Evolutionary conservation across 2,329 filamentous ascomycete species (phyloP).

Genomic region (Magnaporthiopsis rhizophila): DNA sequence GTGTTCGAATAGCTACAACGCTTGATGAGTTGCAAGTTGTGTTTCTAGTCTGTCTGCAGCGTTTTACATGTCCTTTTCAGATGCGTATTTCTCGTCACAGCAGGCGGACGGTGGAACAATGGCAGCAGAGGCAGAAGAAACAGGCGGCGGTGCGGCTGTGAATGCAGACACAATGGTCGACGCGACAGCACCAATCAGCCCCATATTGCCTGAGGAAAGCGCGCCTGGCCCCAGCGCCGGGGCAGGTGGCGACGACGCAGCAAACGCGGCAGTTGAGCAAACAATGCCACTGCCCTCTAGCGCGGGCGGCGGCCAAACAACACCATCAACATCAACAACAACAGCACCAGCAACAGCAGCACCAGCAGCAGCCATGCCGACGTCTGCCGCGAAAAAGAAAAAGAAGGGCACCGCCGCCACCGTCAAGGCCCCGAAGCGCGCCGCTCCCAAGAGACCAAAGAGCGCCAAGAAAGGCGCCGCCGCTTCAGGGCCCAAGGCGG

Average conservation of each 20-base stretch:
- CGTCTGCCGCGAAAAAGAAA: slow-evolving; percentile 6
- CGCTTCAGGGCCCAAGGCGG: slow-evolving; percentile 1
- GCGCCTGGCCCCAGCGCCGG: slow-evolving; percentile 9
- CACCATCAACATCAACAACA: slow-evolving; percentile 12
- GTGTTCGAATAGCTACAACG: too few species aligned
- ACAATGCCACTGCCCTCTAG: background rate
- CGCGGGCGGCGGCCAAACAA: background rate
- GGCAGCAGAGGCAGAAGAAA: background rate
- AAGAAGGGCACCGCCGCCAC: slow-evolving; percentile 11
- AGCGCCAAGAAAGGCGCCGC: slow-evolving; percentile 4
- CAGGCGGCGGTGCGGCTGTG: background rate
- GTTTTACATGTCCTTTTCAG: slow-evolving; percentile 7
- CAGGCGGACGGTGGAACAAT: background rate
- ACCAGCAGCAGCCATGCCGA: slow-evolving; percentile 2
- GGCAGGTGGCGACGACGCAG: background rate
- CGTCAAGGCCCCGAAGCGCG: slow-evolving; percentile 8
- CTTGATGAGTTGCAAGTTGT: background rate
- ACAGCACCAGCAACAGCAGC: background rate
- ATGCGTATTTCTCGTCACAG: slow-evolving; percentile 11
- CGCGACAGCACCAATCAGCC: background rate
- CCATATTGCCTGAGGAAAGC: background rate
- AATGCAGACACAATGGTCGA: background rate
- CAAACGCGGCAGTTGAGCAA: background rate
- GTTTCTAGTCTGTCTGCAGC: background rate
- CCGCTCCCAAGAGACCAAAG: background rate